Percentiles rank a stretch among this genome's conserved stretches.
phyloP scores from a whole-genome alignment of 768 basidiomycete genomes.

The Suillus spraguei region DNA sequence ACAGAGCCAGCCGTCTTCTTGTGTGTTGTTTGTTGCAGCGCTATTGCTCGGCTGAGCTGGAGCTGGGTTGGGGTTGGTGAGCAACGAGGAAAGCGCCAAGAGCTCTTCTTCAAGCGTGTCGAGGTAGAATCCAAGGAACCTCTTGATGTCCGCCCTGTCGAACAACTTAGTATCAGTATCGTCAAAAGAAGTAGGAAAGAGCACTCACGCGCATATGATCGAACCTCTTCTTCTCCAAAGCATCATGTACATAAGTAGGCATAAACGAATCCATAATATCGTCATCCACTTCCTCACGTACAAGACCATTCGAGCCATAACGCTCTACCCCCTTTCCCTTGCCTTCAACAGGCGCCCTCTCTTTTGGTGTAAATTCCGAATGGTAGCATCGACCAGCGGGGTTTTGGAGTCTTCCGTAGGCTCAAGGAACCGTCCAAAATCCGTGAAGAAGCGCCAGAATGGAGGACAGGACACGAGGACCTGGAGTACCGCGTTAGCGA shows the following conservation, averaged over 20 bases:
- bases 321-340: constrained; percentile 45
- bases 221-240: constrained; percentile 91
- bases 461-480: constrained; percentile 87
- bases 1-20: constrained; percentile 81
- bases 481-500: constrained; percentile 94
- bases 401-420: constrained; percentile 36
- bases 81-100: constrained; percentile 59
- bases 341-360: constrained; percentile 23
- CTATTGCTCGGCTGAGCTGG: constrained; percentile 21
- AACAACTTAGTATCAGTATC: constrained; percentile 12
- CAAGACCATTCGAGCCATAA: constrained; percentile 15
- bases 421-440: constrained; percentile 59
- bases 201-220: constrained; percentile 84
- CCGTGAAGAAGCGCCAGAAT: constrained; percentile 77
- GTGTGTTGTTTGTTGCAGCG: constrained; percentile 12
- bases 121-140: constrained; percentile 94
- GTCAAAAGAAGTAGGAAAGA: constrained; percentile 6
- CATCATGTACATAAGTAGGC: constrained; percentile 86
- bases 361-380: constrained; percentile 64
- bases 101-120: constrained; percentile 95
- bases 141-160: constrained; percentile 90
- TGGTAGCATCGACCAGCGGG: constrained; percentile 68
- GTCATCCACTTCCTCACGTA: constrained; percentile 45
- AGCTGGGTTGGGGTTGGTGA: constrained; percentile 41
- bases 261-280: constrained; percentile 72